Percentiles rank a stretch among this genome's conserved stretches.
These are phyloP conservation scores for Babesia sp. DNA, from an alignment of 169 alveolate species.

Conservation along the genomic window DNA sequence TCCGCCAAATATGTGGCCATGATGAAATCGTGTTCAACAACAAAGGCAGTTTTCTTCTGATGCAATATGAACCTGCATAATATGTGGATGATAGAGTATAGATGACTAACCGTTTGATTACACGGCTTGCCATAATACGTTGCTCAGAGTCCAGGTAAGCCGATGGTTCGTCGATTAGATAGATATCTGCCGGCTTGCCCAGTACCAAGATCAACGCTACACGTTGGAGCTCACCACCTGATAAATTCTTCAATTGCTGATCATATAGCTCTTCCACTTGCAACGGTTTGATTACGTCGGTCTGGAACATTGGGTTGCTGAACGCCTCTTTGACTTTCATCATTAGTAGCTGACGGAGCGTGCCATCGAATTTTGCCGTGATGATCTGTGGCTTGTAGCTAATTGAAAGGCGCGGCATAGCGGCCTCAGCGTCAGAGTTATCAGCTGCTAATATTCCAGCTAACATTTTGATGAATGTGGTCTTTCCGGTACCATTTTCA, in stretches of 20 bases:
- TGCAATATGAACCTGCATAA: constrained; percentile 87
- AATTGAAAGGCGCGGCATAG: constrained; percentile 90
- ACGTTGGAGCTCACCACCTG: constrained; percentile 99
- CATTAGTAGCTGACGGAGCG: constrained; percentile 90
- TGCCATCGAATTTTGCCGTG: constrained; percentile 96
- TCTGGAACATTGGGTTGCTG: constrained; percentile 90
- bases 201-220: constrained; percentile 96
- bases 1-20: constrained; percentile 99
- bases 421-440: constrained; percentile 77
- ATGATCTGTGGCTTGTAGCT: constrained; percentile 98
- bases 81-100: neutral
- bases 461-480: constrained; percentile 96
- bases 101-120: constrained; percentile 89
- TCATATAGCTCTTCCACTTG: constrained; percentile 91
- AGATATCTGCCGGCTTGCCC: constrained; percentile 97
- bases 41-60: constrained; percentile 96
- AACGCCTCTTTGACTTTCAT: constrained; percentile 89
- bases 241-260: constrained; percentile 91
- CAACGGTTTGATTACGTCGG: constrained; percentile 97
- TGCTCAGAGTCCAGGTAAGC: constrained; percentile 99
- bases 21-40: constrained; percentile 99
- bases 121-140: constrained; percentile 97
- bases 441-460: constrained; percentile 95
- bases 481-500: constrained; percentile 98
- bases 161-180: constrained; percentile 99